Base-by-base conservation (phyloP, 2,329 filamentous ascomycete species). In the Pyrenochaeta sp. region DNA sequence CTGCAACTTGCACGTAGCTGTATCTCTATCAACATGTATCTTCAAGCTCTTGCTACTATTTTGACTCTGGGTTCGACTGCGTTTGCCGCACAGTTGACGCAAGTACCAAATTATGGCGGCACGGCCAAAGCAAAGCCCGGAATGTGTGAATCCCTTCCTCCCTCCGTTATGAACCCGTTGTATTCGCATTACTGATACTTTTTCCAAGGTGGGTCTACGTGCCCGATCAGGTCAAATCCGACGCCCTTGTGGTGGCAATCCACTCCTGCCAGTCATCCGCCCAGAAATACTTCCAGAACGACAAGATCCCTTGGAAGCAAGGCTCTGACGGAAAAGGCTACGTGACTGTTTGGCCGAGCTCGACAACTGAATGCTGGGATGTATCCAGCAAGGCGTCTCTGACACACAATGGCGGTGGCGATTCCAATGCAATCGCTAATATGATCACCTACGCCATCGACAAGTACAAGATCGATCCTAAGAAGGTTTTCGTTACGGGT, bases 361-460 rank as follows among this genome's bases (percentile, higher is more conserved):
- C 70, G 5, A 72, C 71, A 10, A 72, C 69, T 1, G 65, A 72
- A 32, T 88, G 86, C 75, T 88, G 86, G 85, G 86, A 88, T 56
- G 84, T 88, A 1, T 84, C 83, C 5, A 85, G 82, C 9, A 79
- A 79, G 39, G 79, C 79, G 9, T 80, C 85, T 0, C 78, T 88
- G 1, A 83, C 80, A 2, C 86, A 86, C 64, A 79, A 84, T 54
- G 85, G 84, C 7, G 85, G 86, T 24, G 84, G 84, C 2, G 84
- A 88, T 71, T 84, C 80, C 48, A 82, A 83, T 42, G 79, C 80
- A 0, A 85, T 89, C 55, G 83, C 82, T 25, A 86, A 84, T 67
- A 88, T 88, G 85, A 85, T 88, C 46, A 78, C 74, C 39, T 87
- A 85, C 64, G 79, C 84, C 3, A 71, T 88, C n/a, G 61, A 70